Evolutionary conservation across 139 green algal genomes (phyloP), one percentile per base, ranked within the genome.

Genomic region (Diplosphaera chodatii): DNA sequence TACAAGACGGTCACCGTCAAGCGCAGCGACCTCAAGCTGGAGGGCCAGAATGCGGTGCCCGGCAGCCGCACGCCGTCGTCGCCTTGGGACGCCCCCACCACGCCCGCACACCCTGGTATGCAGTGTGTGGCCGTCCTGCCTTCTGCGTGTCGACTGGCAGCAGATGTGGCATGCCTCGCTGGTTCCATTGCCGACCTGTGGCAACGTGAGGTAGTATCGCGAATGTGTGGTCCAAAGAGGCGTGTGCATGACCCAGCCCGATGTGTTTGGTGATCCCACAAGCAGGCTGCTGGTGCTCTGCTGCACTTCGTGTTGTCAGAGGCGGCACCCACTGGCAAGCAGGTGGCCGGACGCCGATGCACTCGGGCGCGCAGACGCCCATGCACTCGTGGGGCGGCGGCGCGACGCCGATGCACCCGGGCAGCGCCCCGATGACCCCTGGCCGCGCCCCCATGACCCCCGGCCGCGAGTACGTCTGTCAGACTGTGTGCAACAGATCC

Each of bases 1-100:
- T 90, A 87, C 72, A 87, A 86, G 55, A 86, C 84, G 4, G 86
- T 97, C 1, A 96, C 86, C 8, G 85, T 97, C 5, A 68, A 73
- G 48, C 81, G 80, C 40, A 55, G 73, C 13, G 64, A 83, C 40
- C 76, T 93, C 31, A 41, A 71, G 3, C 15, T 70, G 20, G 75
- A 75, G 63, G 77, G 77, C 1, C 71, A 55, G 34, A 74, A 68
- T 27, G 55, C 37, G 64, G 8, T 41, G 25, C 16, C 48, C 48
- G 48, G 48, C 48, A 59, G 25, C 48, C 27, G 62, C 23, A 25
- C 10, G 15, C 55, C 4, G 66, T 1, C 63, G 40, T 33, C 37
- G 59, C 40, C 75, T 56, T 16, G 41, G 63, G 31, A 63, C 28
- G 40, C 70, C 5, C 55, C 37, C 66, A n/a, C 41, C 63, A 22